These are phyloP conservation scores for Thelephora terrestris DNA, from an alignment of 1,284 basidiomycete species.

Conservation along the genomic window DNA sequence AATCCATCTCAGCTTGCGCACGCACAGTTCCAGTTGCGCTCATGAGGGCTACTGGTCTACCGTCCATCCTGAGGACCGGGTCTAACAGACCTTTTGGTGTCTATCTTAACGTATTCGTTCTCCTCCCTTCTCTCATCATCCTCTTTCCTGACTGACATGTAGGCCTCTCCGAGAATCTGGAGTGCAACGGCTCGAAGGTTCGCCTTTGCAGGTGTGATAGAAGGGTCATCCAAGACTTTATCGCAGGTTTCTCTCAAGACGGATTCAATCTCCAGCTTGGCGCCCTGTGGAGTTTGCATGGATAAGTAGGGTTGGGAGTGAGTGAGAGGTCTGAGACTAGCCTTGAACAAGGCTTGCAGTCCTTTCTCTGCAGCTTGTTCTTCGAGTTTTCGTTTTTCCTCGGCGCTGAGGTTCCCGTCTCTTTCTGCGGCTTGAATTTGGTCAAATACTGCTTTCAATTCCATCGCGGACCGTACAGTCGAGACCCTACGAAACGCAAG, in stretches of 20 bases:
- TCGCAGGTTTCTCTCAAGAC: constrained; percentile 93
- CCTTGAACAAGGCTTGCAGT: constrained; percentile 89
- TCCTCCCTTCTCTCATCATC: constrained; percentile 43
- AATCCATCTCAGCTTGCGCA: too few relatives aligned
- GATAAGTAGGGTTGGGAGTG: background rate
- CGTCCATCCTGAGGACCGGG: too few relatives aligned
- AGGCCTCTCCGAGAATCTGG: constrained; percentile 76
- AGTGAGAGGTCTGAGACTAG: constrained; percentile 17
- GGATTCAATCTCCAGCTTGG: constrained; percentile 92
- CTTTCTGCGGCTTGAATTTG: constrained; percentile 90
- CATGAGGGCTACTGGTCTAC: too few relatives aligned
- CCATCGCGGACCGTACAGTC: constrained; percentile 80
- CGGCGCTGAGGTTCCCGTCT: constrained; percentile 74
- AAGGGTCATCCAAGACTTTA: constrained; percentile 59
- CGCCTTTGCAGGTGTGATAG: constrained; percentile 48
- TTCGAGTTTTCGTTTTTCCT: constrained; percentile 85
- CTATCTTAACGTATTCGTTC: constrained; percentile 76
- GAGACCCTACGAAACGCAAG: constrained; percentile 54
- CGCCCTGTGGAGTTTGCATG: constrained; percentile 43
- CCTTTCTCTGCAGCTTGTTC: constrained; percentile 96
- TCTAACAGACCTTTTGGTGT: constrained; percentile 41
- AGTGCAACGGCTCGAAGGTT: constrained; percentile 73
- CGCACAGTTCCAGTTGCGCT: too few relatives aligned
- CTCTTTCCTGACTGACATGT: constrained; percentile 61
- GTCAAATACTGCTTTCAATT: constrained; percentile 92